Base-by-base conservation (phyloP, 1,139 yeast species). In the Candida pseudoviswanathii region DNA sequence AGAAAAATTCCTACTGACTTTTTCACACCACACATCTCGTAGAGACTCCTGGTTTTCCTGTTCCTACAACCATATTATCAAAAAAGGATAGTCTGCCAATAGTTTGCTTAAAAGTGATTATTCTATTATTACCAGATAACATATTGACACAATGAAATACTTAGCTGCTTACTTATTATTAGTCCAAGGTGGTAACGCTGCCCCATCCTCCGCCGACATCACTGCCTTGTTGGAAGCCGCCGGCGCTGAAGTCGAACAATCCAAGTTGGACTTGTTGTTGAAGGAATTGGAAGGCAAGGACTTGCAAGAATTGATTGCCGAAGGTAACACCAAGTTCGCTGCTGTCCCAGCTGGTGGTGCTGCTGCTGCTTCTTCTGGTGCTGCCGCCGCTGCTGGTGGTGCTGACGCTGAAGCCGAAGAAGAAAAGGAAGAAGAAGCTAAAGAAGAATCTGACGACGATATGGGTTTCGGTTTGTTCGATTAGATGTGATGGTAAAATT, bases 381-480 rank as follows among this genome's bases (percentile, higher is more conserved):
- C 69, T 59, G 75, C 76, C 52, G 68, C 71, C 57, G 73, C 67
- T 57, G 73, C 63, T 62, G 75, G 65, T 54, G 75, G 66, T 48
- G 78, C 59, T 49, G 78, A 64, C 54, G 78, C 63, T 51, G 79
- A 64, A 51, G 71, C 63, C 54, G 71, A 63, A 51, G 73, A 65
- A 56, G 76, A 65, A 59, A 73, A 63, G 61, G 70, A 64, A 55
- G 62, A 66, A 56, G 58, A 55, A 52, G 54, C 50, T 24, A 44
- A 47, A 47, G 73, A 70, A 63, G 71, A 66, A 70, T 73, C 79
- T 59, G 91, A 85, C 71, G 86, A 80, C 67, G 94, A 85, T 75
- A 86, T 87, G 92, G 94, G 92, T 65, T 84, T 86, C 86, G 94
- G 94, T 80, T 82, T 87, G 77, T 87, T 87, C 84, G 95, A 86